Evolutionary conservation across 2,329 filamentous ascomycete genomes (phyloP), one percentile per base, ranked within the genome.

Genomic region (Trichoderma koningiopsis): DNA sequence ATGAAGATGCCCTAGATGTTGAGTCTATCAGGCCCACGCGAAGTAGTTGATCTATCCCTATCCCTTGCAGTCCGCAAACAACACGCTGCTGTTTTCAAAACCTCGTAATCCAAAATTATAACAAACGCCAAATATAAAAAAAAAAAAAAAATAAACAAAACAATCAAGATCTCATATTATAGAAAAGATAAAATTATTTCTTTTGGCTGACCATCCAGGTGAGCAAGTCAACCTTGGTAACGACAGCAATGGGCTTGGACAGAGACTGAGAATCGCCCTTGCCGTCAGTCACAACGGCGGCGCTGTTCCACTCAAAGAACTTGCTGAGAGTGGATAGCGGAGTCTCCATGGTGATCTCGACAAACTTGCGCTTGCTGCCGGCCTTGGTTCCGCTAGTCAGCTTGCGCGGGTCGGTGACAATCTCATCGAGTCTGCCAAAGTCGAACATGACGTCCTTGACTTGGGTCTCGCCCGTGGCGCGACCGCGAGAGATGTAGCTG

Each of bases 251-350:
- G 1, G 96, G 94, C 84, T 93, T 96, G 57, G 87, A 86, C 68
- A 88, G 79, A 27, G 85, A 87, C 70, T 85, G 81, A 67, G 84
- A 82, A 69, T 86, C 86, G 52, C 82, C 82, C 14, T 83, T 83
- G 74, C 88, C 86, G 79, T 98, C 94, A 0, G 95, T 99, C 3
- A 99, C 93, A 60, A 99, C 89, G 0, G 96, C 96, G 0, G 96
- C 95, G 74, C 92, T 96, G 81, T 99, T 98, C 94, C 96, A 98
- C 82, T 98, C 94, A 73, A 98, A 93, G 82, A 99, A 99, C 76
- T 92, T 90, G 83, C 93, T 95, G 66, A 99, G 85, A 56, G 92
- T 90, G 58, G 87, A 88, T 49, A 99, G 85, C 3, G 92, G 91
- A 1, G 96, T 99, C 73, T 97, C 92, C 78, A 92, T 84, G 7